phyloP scores from a whole-genome alignment of 1,139 yeast genomes.

The Lodderomyces jiufengensis region DNA sequence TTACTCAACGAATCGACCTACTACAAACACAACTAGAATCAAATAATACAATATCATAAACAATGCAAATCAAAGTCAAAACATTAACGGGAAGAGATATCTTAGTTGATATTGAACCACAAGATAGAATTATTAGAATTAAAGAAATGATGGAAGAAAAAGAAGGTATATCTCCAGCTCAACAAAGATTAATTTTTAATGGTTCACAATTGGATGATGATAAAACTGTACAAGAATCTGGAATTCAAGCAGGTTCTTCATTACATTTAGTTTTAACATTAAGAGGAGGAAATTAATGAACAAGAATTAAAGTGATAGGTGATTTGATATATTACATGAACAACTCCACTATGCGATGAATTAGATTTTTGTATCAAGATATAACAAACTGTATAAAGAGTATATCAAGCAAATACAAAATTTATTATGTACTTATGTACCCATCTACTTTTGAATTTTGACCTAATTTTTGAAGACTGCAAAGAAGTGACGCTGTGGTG shows the following conservation, averaged over 20 bases:
- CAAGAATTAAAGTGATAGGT: too few species aligned
- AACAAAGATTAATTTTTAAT: constrained; percentile 84
- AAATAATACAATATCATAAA: too few species aligned
- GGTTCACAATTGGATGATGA: constrained; percentile 92
- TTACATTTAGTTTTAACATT: constrained; percentile 85
- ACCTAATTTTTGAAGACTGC: too few species aligned
- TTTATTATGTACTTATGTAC: too few species aligned
- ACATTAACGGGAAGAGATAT: constrained; percentile 85
- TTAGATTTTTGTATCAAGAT: too few species aligned
- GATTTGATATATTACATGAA: too few species aligned
- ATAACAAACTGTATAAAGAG: too few species aligned
- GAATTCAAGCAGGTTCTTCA: constrained; percentile 71
- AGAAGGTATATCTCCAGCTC: constrained; percentile 97
- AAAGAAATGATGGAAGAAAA: constrained; percentile 94
- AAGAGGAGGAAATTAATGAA: constrained; percentile 62
- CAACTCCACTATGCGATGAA: too few species aligned
- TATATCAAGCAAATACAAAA: too few species aligned
- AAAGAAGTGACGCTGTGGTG: too few species aligned
- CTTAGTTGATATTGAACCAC: constrained; percentile 73
- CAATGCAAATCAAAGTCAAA: constrained; percentile 71
- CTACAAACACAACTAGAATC: background rate
- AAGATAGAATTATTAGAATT: constrained; percentile 73
- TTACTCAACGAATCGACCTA: too few species aligned
- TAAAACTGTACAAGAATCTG: constrained; percentile 63
- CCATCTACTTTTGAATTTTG: too few species aligned